A percentile compares a stretch with the other conserved stretches of the same genome.
Conservation (phyloP, 805 yeast genomes). For the Candida ficus region DNA sequence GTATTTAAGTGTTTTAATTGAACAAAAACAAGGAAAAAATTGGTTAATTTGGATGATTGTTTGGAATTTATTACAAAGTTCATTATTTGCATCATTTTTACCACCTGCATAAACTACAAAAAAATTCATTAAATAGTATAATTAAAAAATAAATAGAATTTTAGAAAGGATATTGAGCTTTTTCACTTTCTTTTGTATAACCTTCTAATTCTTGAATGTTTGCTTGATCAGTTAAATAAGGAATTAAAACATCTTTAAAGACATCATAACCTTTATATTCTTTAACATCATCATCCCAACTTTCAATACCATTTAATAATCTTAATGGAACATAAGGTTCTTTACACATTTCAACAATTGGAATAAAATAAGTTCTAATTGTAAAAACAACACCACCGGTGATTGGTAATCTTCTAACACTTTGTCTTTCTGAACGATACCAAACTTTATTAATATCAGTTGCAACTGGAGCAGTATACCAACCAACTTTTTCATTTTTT, state of each 20-base stretch:
- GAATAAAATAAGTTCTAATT: constrained; percentile 57
- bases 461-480: constrained; percentile 64
- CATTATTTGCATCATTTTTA: constrained; percentile 71
- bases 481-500: constrained; percentile 45
- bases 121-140: too few relatives aligned
- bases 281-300: constrained; percentile 58
- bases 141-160: too few relatives aligned
- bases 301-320: constrained; percentile 49
- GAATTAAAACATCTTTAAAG: constrained; percentile 47
- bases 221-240: constrained; percentile 47
- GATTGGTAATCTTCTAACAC: constrained; percentile 54
- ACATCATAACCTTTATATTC: constrained; percentile 55
- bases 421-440: constrained; percentile 62
- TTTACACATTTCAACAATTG: constrained; percentile 45
- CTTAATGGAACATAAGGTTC: constrained; percentile 62
- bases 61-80: constrained; percentile 69
- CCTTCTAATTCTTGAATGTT: constrained; percentile 25
- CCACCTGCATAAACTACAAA: constrained; percentile 90
- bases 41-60: constrained; percentile 45
- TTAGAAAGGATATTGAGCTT: constrained; percentile 15
- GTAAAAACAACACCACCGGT: constrained; percentile 57
- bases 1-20: constrained; percentile 48
- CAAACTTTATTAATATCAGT: constrained; percentile 39
- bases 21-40: constrained; percentile 26
- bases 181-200: constrained; percentile 18